A percentile compares a stretch with the other conserved stretches of the same genome.
Conservation (phyloP, 2,329 filamentous ascomycete species). For the Fusarium robinianum region DNA sequence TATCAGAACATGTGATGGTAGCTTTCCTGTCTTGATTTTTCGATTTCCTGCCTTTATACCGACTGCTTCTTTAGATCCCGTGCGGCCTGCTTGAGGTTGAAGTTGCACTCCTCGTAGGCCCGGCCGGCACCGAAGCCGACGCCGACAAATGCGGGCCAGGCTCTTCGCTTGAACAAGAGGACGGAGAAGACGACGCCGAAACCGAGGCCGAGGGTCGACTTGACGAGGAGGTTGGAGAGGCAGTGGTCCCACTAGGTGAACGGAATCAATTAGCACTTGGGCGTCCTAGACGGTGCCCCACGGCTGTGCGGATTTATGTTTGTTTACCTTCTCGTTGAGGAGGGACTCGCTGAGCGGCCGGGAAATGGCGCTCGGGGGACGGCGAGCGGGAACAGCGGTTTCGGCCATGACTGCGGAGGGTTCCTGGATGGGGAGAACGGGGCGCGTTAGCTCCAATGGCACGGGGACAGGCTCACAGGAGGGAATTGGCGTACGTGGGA, state of each 20-base stretch:
- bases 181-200: conserved; percentile 99
- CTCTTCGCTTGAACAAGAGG: conserved; percentile 94
- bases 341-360: conserved; percentile 96
- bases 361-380: conserved; percentile 67
- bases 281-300: background rate
- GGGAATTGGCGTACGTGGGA: conserved; percentile 34
- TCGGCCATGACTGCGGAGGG: conserved; percentile 58
- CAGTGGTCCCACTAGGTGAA: conserved; percentile 96
- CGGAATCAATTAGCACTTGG: conserved; percentile 30
- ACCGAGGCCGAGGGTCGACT: conserved; percentile 91
- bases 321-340: conserved; percentile 93
- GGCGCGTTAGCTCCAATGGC: conserved; percentile 29
- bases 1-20: too few relatives aligned
- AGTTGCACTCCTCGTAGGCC: conserved; percentile 98
- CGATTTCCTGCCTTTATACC: conserved; percentile 48
- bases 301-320: background rate
- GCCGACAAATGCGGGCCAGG: conserved; percentile 95
- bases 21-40: too few relatives aligned
- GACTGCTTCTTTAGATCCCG: conserved; percentile 59
- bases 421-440: conserved; percentile 18
- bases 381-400: conserved; percentile 49
- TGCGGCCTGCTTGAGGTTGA: conserved; percentile 67
- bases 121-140: conserved; percentile 94
- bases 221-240: conserved; percentile 95
- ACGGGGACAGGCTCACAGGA: background rate